phyloP scores from a whole-genome alignment of 2,329 filamentous ascomycete genomes.

The Ceratocystis alfenasii region DNA sequence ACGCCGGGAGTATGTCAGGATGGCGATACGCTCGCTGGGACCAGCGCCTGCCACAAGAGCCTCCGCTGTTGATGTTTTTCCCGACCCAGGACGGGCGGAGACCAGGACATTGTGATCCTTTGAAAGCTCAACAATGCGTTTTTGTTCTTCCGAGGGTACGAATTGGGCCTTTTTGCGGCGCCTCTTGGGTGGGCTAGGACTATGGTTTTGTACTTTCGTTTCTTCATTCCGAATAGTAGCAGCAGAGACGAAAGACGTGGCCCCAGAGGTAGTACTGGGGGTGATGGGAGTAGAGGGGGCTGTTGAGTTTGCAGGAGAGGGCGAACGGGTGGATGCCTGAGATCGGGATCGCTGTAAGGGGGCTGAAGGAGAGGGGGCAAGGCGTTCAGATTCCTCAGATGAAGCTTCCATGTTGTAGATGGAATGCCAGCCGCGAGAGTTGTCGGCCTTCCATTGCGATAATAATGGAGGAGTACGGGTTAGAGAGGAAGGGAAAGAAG shows the following conservation, averaged over 20 bases:
- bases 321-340: not conserved
- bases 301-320: not conserved
- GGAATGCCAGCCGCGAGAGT: not conserved
- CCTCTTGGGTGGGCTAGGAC: not conserved
- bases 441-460: not conserved
- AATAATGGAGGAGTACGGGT: not conserved
- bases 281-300: not conserved
- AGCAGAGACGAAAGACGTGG: not conserved
- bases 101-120: conserved; percentile 27
- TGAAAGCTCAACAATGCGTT: conserved; percentile 25
- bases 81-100: conserved; percentile 29
- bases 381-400: not conserved
- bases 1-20: conserved; percentile 28
- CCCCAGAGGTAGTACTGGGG: not conserved
- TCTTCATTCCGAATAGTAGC: not conserved
- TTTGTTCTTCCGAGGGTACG: conserved; percentile 26
- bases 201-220: not conserved
- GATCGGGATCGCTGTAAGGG: not conserved
- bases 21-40: conserved; percentile 23
- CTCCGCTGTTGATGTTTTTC: conserved; percentile 29
- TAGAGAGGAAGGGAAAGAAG: not conserved
- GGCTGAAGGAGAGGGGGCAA: not conserved
- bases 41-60: conserved; percentile 25
- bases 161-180: not conserved
- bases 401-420: not conserved